phyloP scores from a whole-genome alignment of 805 yeast species.

The Blastobotrys parvus region DNA sequence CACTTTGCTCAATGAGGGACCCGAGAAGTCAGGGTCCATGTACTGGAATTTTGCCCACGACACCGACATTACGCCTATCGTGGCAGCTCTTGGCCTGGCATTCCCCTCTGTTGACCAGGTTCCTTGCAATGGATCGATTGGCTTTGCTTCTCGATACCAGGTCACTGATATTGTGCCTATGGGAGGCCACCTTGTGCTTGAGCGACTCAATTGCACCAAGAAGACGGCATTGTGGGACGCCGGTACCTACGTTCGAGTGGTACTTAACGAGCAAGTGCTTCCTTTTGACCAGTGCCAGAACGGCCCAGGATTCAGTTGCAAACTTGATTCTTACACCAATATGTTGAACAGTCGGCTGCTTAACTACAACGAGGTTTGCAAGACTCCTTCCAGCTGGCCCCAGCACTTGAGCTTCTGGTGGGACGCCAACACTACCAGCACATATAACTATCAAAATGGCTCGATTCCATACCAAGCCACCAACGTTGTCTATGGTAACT shows the following conservation, averaged over 20 bases:
- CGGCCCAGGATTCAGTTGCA: slow-evolving; percentile 47
- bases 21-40: slow-evolving; percentile 29
- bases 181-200: neutral
- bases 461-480: neutral
- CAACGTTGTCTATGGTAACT: too few species aligned
- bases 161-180: neutral
- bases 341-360: neutral
- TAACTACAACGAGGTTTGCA: slow-evolving; percentile 7
- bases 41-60: slow-evolving; percentile 48
- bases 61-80: slow-evolving; percentile 44
- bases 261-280: slow-evolving; percentile 46
- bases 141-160: slow-evolving; percentile 31
- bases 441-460: neutral
- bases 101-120: slow-evolving; percentile 32
- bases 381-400: slow-evolving; percentile 1
- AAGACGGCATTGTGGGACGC: slow-evolving; percentile 4
- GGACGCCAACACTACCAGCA: neutral
- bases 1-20: slow-evolving; percentile 35
- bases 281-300: slow-evolving; percentile 40
- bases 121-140: slow-evolving; percentile 34
- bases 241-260: slow-evolving; percentile 38
- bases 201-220: slow-evolving; percentile 1
- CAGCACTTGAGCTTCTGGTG: neutral
- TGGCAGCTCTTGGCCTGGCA: slow-evolving; percentile 40
- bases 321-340: slow-evolving; percentile 19